Base-by-base conservation (phyloP, 176 grass and related monocot species). In the Typha latifolia region DNA sequence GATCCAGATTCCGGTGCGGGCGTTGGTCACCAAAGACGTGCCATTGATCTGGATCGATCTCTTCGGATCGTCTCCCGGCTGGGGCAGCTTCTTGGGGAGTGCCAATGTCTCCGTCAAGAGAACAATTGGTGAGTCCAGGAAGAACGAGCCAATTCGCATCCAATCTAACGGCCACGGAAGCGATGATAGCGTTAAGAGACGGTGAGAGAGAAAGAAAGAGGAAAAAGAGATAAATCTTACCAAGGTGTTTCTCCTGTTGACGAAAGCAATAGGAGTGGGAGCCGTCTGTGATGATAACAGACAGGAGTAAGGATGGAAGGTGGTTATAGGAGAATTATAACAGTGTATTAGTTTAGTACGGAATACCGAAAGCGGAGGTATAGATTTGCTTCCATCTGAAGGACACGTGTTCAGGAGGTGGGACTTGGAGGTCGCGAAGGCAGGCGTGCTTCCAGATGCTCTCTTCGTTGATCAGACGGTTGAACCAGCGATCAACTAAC, bases 1-100 rank as follows among this genome's bases (percentile, higher is more conserved):
- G 32, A 97, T 92, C 94, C 94, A 97, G 83, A 92, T 87, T 64
- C 94, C 94, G 2, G 76, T 71, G 51, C 86, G 82, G 61, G 66
- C 72, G 23, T 83, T 83, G 62, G 48, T 21, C 48, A 99, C 24
- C 32, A 80, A 27, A 79, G 89, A 90, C 43, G 86, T 75, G 14
- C 94, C 89, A 3, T 74, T 63, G 51, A 89, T 53, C 50, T 78
- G 37, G 43, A 99, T 87, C 68, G 70, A 11, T 59, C 64, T 37
- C 32, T 29, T 31, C 5, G 14, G n/a, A 32, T 68, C 77, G 5
- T 77, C 85, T 5, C 75, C 59, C 1, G 14, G 64, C 47, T 13
- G 53, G 51, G 72, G 72, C 77, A 87, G 14, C 51, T 63, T 77
- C 62, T 3, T 76, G 12, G 88, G 85, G 71, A 82, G n/a, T 8